Conservation (phyloP, 2,329 filamentous ascomycete genomes). For the Geosmithia putterillii region DNA sequence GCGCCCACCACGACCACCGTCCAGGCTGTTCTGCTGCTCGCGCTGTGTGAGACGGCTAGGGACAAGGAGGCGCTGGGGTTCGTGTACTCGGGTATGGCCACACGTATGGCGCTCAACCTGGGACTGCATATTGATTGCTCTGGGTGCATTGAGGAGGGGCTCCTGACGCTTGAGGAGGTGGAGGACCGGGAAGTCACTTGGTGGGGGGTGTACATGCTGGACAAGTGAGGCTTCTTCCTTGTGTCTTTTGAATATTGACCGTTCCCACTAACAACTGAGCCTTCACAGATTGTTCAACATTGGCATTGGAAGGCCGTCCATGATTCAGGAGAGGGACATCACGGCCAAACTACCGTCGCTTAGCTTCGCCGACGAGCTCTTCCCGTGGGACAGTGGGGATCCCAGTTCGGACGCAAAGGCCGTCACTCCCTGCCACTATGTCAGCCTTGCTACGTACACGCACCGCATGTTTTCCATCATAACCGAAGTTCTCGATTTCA, state of each 20-base stretch:
- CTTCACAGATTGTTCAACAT: conserved; percentile 11
- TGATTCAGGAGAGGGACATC: neutral
- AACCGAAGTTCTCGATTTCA: too few species aligned
- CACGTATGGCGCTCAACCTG: conserved; percentile 12
- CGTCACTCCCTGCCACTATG: too few species aligned
- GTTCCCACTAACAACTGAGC: conserved; percentile 6
- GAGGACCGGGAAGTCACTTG: conserved; percentile 1
- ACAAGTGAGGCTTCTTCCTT: too few species aligned
- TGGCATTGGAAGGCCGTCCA: conserved; percentile 9
- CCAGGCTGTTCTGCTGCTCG: conserved; percentile 9
- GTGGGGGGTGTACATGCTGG: neutral
- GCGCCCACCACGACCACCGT: conserved; percentile 10
- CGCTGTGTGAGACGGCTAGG: conserved; percentile 8
- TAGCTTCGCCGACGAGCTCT: too few species aligned
- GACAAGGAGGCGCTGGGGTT: conserved; percentile 11
- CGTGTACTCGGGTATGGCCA: conserved; percentile 11
- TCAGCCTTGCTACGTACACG: too few species aligned
- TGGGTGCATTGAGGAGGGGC: conserved; percentile 3
- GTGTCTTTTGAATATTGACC: too few species aligned
- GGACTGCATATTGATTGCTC: conserved; percentile 11
- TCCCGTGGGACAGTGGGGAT: neutral
- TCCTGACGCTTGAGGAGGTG: conserved; percentile 6
- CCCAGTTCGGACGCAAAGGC: too few species aligned
- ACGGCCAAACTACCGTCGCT: neutral
- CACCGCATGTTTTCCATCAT: too few species aligned